phyloP scores from a whole-genome alignment of 192 early-diverging fungal species.

The Backusella australiensis region DNA sequence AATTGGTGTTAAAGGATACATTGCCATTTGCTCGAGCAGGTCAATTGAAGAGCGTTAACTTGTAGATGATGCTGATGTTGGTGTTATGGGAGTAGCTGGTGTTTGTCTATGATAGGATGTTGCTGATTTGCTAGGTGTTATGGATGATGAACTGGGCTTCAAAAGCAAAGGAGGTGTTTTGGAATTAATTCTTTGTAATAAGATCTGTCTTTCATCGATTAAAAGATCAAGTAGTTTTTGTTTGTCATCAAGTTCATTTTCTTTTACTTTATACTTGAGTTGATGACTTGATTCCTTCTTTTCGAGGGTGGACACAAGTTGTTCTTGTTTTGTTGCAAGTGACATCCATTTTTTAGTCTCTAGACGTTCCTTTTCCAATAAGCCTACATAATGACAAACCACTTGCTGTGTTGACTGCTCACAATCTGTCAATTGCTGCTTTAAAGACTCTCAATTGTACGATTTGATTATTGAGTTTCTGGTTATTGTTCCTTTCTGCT shows the following conservation, averaged over 20 bases:
- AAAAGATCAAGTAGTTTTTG: not conserved
- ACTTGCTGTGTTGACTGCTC: not conserved
- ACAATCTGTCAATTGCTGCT: not conserved
- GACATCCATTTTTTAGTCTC: not conserved
- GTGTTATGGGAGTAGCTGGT: not conserved
- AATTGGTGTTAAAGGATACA: not conserved
- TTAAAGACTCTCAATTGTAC: not conserved
- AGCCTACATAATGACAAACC: not conserved
- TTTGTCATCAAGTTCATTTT: not conserved
- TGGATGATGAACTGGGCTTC: not conserved
- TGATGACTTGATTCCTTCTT: not conserved
- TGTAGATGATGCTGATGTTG: not conserved
- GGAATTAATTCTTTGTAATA: not conserved
- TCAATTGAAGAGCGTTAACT: not conserved
- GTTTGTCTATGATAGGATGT: not conserved
- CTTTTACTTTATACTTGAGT: not conserved
- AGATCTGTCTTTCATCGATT: not conserved
- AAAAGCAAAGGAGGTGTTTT: not conserved
- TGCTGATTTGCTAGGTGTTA: not conserved
- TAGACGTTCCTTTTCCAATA: not conserved
- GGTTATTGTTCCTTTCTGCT: not conserved
- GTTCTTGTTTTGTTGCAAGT: not conserved
- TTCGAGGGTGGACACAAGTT: not conserved
- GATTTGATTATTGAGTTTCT: not conserved
- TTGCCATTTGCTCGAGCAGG: not conserved